Conservation (phyloP, 148 eudicot genomes). For the Camellia granthamiana region DNA sequence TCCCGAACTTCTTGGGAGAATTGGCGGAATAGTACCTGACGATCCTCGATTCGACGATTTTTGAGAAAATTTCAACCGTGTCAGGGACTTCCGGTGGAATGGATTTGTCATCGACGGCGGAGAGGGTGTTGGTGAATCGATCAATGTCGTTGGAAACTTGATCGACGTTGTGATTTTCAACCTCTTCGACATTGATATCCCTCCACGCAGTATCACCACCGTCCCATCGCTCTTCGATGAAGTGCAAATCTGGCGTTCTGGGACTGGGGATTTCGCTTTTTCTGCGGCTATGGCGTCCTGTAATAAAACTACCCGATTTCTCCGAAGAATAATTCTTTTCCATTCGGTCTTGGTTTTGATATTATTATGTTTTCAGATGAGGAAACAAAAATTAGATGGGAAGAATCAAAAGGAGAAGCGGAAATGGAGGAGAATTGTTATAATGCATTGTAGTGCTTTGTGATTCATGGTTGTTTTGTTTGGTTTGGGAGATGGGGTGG, state of each 20-base stretch:
- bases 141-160: conserved; percentile 43
- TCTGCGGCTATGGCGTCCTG: conserved; percentile 18
- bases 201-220: conserved; percentile 10
- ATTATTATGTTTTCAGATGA: too few species aligned
- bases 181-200: not conserved
- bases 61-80: conserved; percentile 33
- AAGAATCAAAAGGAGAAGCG: not conserved
- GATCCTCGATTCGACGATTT: conserved; percentile 43
- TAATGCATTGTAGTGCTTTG: too few species aligned
- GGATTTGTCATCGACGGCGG: conserved; percentile 20
- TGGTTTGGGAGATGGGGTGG: too few species aligned
- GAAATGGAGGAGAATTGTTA: not conserved
- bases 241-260: not conserved
- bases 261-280: conserved; percentile 2
- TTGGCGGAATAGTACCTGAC: conserved; percentile 33
- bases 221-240: conserved; percentile 7
- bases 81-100: conserved; percentile 33
- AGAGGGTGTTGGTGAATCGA: conserved; percentile 26
- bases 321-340: conserved; percentile 28
- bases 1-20: conserved; percentile 11
- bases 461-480: too few species aligned
- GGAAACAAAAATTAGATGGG: not conserved
- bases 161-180: conserved; percentile 20
- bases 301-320: conserved; percentile 33
- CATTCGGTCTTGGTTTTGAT: conserved; percentile 19